Conservation (phyloP, 306 rosid genomes). For the Cercis canadensis region DNA sequence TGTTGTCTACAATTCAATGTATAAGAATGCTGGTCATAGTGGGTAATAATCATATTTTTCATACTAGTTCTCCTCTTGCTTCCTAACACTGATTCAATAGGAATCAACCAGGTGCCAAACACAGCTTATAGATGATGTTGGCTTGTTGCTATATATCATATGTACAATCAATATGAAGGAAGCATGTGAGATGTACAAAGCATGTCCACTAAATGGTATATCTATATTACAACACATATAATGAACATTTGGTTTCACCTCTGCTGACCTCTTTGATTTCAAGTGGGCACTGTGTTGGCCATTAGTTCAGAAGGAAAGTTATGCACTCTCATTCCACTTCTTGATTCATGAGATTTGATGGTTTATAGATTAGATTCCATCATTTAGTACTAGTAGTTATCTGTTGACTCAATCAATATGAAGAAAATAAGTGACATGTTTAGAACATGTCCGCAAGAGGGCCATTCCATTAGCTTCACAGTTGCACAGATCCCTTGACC, state of each 20-base stretch:
- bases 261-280: not conserved
- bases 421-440: not conserved
- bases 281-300: constrained; percentile 22
- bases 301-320: constrained; percentile 2
- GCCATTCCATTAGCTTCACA: not conserved
- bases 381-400: not conserved
- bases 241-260: constrained; percentile 5
- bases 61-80: no score
- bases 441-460: not conserved
- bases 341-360: constrained; percentile 5
- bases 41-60: no score
- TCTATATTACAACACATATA: constrained; percentile 5
- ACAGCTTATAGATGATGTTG: not conserved
- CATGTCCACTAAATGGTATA: constrained; percentile 18
- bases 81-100: no score
- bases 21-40: no score
- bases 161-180: constrained; percentile 10
- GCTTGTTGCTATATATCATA: constrained; percentile 2
- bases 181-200: constrained; percentile 31
- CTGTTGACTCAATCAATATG: not conserved
- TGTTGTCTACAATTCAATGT: no score
- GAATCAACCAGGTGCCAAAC: not conserved
- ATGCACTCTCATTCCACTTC: constrained; percentile 1
- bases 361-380: not conserved
- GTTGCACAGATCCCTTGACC: not conserved